Base-by-base conservation (phyloP, 805 yeast species). In the Yamadazyma ubonensis region DNA sequence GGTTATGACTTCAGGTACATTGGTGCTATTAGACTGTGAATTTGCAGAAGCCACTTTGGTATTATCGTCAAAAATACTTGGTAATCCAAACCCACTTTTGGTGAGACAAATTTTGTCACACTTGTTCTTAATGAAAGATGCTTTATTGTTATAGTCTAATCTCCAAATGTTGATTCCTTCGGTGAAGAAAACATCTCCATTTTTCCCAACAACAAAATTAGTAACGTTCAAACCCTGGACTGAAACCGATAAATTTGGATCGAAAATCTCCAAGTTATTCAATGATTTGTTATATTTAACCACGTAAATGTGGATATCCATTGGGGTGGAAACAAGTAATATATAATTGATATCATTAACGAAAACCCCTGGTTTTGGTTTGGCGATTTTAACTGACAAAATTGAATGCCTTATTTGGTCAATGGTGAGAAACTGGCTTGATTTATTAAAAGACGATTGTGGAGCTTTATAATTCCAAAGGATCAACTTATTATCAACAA, bases 101-200 rank as follows among this genome's bases (percentile, higher is more conserved):
- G 97, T 88, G 40, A 86, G 72, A 58, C 97, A 88, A 29, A 83
- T 79, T 59, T 89, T 89, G 51, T 79, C 79, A 55, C 95, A 86
- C 52, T 82, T 85, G 54, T 86, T 83, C 46, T 81, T 79, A 57
- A 88, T 88, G 86, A 96, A 91, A 39, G 86, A 83, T 34, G 88
- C 93, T 18, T 84, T 76, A 48, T 82, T 84, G 5, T 90, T 76
- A 57, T 93, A 93, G 43, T 79, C 81, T 39, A 93, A 67, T 55
- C 87, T 91, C 96, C 96, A 93, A 30, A 93, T 71, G 50, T 90
- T 80, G 26, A 71, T 64, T 1, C 89, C 91, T 49, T 86, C 88
- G 6, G 86, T 73, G 59, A 95, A 87, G 57, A 86, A 87, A 4
- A 93, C 78, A 41, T 91, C 89, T 0, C 93, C 81, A 31, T 66